Conservation (phyloP, 2,329 filamentous ascomycete genomes). For the Xylariaceae sp. region DNA sequence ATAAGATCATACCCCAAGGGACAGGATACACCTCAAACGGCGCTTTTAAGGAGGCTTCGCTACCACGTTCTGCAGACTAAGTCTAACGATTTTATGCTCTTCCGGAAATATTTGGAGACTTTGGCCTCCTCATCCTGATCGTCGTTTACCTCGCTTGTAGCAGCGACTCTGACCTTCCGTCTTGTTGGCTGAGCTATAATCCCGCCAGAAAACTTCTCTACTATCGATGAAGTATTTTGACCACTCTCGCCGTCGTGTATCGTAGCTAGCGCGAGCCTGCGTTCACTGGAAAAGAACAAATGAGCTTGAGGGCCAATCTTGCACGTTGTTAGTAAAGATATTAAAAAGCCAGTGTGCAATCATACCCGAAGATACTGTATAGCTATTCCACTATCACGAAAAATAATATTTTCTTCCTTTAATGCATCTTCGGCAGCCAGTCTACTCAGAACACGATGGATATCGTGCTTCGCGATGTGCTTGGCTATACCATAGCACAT, state of each 20-base stretch:
- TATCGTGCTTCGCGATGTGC: slow-evolving; percentile 73
- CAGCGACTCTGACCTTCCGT: slow-evolving; percentile 1
- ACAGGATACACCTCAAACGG: neutral
- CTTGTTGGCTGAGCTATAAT: neutral
- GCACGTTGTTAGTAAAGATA: neutral
- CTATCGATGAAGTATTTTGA: neutral
- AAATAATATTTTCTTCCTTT: slow-evolving; percentile 20
- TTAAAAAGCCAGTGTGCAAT: neutral
- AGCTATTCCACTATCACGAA: neutral
- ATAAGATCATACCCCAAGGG: no score
- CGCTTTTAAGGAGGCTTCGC: neutral
- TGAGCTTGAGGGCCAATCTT: neutral
- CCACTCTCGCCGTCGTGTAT: neutral
- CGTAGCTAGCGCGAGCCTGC: neutral
- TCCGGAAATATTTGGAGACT: slow-evolving; percentile 1
- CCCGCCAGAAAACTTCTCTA: slow-evolving; percentile 1
- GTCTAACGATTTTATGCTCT: slow-evolving; percentile 1
- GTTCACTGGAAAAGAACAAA: neutral
- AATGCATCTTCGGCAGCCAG: slow-evolving; percentile 78
- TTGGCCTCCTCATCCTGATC: neutral
- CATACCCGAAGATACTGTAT: neutral
- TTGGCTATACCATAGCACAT: slow-evolving; percentile 74
- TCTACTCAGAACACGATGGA: slow-evolving; percentile 83
- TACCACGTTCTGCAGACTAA: neutral
- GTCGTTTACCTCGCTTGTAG: neutral